Percentiles rank a stretch among this genome's conserved stretches.
Evolutionary conservation across 2,329 filamentous ascomycete genomes (phyloP).

Genomic region (Talaromyces sp.): DNA sequence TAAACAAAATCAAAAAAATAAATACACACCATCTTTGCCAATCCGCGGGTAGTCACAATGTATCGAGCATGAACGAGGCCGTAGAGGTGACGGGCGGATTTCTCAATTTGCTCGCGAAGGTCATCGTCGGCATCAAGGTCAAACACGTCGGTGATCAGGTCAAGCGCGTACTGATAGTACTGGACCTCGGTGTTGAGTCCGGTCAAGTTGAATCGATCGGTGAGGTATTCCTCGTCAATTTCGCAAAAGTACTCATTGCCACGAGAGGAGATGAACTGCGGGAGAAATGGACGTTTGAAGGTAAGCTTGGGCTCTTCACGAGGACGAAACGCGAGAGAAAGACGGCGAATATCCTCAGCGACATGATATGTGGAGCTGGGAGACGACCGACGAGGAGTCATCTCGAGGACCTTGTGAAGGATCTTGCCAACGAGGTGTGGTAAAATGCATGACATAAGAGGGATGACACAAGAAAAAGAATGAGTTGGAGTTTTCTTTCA

Average conservation of each 20-base stretch:
- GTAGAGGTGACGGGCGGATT: conserved; percentile 91
- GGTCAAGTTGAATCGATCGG: conserved; percentile 95
- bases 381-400: neutral
- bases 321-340: conserved; percentile 10
- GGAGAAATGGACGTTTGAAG: conserved; percentile 11
- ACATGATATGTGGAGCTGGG: conserved; percentile 2
- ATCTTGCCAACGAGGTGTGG: neutral
- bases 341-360: conserved; percentile 3
- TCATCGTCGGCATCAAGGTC: conserved; percentile 98
- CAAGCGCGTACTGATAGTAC: conserved; percentile 97
- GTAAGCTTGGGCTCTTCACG: conserved; percentile 5
- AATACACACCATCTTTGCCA: conserved; percentile 83
- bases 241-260: conserved; percentile 99
- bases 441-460: neutral
- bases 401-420: too few relatives aligned
- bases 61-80: conserved; percentile 94
- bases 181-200: conserved; percentile 95
- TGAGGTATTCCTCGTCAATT: conserved; percentile 98
- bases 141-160: conserved; percentile 96
- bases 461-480: neutral
- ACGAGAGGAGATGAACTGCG: conserved; percentile 90
- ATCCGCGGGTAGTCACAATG: conserved; percentile 88
- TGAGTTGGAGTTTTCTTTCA: neutral
- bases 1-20: neutral
- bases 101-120: conserved; percentile 96